A percentile compares a stretch with the other conserved stretches of the same genome.
These are phyloP conservation scores for Barnettozyma vustinii DNA, from an alignment of 805 yeast species.

Conservation along the genomic window DNA sequence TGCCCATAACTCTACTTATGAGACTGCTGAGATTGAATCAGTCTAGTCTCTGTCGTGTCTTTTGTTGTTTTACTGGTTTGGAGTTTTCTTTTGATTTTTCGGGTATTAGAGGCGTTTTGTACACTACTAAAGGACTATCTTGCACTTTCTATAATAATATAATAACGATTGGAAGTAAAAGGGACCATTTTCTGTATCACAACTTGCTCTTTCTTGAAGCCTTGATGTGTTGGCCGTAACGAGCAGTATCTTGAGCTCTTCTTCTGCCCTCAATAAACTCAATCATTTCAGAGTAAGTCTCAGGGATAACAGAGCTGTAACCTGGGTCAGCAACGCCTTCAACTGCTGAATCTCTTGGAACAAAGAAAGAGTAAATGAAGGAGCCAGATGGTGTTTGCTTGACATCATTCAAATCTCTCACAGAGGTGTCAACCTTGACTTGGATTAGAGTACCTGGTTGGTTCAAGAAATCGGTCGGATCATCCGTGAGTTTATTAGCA, in stretches of 20 bases:
- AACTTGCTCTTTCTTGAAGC: slow-evolving; percentile 15
- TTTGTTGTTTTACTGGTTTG: neutral
- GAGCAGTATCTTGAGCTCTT: slow-evolving; percentile 79
- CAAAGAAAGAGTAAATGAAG: slow-evolving; percentile 85
- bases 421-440: slow-evolving; percentile 81
- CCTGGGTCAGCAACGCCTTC: slow-evolving; percentile 39
- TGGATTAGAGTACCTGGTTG: slow-evolving; percentile 86
- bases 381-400: slow-evolving; percentile 72
- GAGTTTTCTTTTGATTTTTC: neutral
- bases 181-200: neutral
- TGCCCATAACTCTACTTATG: slow-evolving; percentile 20
- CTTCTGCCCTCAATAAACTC: slow-evolving; percentile 86
- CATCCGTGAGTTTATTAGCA: slow-evolving; percentile 48
- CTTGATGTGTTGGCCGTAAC: slow-evolving; percentile 42
- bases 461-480: slow-evolving; percentile 52
- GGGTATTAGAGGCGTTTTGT: neutral
- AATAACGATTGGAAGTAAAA: neutral
- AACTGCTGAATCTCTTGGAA: slow-evolving; percentile 49
- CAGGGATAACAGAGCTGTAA: slow-evolving; percentile 76
- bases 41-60: slow-evolving; percentile 1
- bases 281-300: slow-evolving; percentile 89
- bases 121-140: neutral
- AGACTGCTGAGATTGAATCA: slow-evolving; percentile 28
- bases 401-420: slow-evolving; percentile 59
- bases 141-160: neutral